These are phyloP conservation scores for Fragaria vesca DNA, from an alignment of 306 rosid genomes.

Conservation along the genomic window DNA sequence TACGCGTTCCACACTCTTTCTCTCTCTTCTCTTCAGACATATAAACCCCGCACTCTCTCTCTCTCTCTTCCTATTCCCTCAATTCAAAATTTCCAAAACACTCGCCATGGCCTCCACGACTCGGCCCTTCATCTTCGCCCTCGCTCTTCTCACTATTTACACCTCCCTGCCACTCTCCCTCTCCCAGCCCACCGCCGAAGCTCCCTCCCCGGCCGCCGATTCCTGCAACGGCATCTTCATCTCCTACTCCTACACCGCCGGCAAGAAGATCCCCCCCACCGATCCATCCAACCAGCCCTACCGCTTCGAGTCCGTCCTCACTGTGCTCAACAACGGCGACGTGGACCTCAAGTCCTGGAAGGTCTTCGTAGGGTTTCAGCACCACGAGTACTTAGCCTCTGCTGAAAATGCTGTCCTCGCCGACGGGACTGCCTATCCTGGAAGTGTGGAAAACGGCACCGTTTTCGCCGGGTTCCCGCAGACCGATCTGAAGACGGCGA, in stretches of 20 bases:
- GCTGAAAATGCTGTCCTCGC: slow-evolving; percentile 65
- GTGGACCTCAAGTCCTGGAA: slow-evolving; percentile 80
- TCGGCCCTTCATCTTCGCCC: slow-evolving; percentile 19
- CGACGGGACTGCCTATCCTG: slow-evolving; percentile 61
- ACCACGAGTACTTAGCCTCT: slow-evolving; percentile 63
- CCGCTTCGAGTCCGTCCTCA: slow-evolving; percentile 73
- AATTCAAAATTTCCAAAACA: slow-evolving; percentile 15
- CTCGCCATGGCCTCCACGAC: slow-evolving; percentile 24
- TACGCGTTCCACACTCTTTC: slow-evolving; percentile 34
- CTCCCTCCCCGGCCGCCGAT: slow-evolving; percentile 24
- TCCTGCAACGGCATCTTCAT: slow-evolving; percentile 69
- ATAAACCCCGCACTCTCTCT: slow-evolving; percentile 9
- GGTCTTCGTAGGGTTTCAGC: slow-evolving; percentile 75
- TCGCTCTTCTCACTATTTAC: slow-evolving; percentile 14
- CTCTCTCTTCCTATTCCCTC: slow-evolving; percentile 17
- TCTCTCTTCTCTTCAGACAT: slow-evolving; percentile 1
- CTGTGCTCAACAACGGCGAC: slow-evolving; percentile 74
- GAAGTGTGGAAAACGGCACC: slow-evolving; percentile 70
- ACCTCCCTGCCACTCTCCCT: slow-evolving; percentile 24
- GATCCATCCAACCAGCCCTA: slow-evolving; percentile 46
- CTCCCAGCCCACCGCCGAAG: slow-evolving; percentile 19
- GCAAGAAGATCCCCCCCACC: slow-evolving; percentile 52
- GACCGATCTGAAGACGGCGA: slow-evolving; percentile 90
- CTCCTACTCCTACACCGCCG: slow-evolving; percentile 53
- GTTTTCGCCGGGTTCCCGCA: slow-evolving; percentile 67